Evolutionary conservation across 2,329 filamentous ascomycete genomes (phyloP), one percentile per base, ranked within the genome.

Genomic region (Xylariales sp.): DNA sequence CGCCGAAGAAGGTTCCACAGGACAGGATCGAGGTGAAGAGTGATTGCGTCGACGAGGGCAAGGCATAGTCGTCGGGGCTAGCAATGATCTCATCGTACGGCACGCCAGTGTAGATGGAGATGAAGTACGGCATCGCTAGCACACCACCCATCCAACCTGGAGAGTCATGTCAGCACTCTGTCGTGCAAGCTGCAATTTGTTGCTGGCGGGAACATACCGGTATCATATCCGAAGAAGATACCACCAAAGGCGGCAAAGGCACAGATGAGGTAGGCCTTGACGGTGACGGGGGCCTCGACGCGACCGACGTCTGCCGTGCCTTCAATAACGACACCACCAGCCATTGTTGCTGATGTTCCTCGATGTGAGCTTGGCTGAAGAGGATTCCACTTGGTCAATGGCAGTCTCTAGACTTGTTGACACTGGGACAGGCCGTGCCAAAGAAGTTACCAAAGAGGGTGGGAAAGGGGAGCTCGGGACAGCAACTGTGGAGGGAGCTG

Each of bases 11-110:
- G 44, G 80, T 82, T 53, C 72, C 70, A 49, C 68, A 72, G 14
- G 81, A 84, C 28, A 86, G 70, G 52, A 84, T 83, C 24, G 78
- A 82, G 45, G 77, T 79, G 55, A 84, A 82, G 38, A 84, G 68
- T 15, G 78, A 82, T 52, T 76, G 70, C 36, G 69, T 65, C 43
- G 58, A 64, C 8, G 71, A 65, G 4, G 69, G 63, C 16, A 78
- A 50, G 15, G 64, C 60, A 47, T 70, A 71, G 4, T 61, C 42
- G 3, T 58, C 50, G 42, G 52, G 52, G 34, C 4, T 2, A 18
- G 50, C 46, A 16, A 46, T 51, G 19, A 59, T 51, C 27, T 52
- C 59, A 40, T 61, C 50, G 46, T 60, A 61, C 3, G 48, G 36
- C 43, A 59, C 55, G 44, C 64, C 66, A 33, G 65, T 60, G 56